Conservation (phyloP, 805 yeast species). For the Candida mattraensis region DNA sequence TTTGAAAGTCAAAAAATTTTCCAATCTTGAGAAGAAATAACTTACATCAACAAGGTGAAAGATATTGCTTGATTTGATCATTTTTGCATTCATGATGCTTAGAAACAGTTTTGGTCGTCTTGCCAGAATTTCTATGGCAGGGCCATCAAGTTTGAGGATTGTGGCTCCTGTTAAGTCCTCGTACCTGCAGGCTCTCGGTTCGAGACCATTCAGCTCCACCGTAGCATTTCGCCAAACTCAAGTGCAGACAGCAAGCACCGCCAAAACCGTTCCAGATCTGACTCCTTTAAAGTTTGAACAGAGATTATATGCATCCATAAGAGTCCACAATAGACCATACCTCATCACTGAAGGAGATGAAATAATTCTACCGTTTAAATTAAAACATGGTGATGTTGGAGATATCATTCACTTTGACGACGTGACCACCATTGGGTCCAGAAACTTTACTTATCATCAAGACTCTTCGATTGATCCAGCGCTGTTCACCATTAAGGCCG, state of each 20-base stretch:
- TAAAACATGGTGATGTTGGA: slow-evolving; percentile 80
- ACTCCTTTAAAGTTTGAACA: slow-evolving; percentile 65
- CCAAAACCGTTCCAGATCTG: slow-evolving; percentile 39
- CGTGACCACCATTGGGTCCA: slow-evolving; percentile 80
- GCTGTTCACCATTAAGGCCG: slow-evolving; percentile 64
- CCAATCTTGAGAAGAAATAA: background rate
- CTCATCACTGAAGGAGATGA: slow-evolving; percentile 90
- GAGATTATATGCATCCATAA: slow-evolving; percentile 77
- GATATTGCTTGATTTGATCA: background rate
- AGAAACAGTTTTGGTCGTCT: too few species aligned
- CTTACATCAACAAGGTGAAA: background rate
- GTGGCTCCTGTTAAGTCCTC: too few species aligned
- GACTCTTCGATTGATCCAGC: slow-evolving; percentile 49
- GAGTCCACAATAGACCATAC: slow-evolving; percentile 80
- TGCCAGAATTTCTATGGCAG: too few species aligned
- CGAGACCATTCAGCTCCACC: too few species aligned
- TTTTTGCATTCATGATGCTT: too few species aligned
- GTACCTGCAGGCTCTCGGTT: too few species aligned
- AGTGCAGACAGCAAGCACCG: slow-evolving; percentile 1
- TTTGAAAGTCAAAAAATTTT: slow-evolving; percentile 7
- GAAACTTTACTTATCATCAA: slow-evolving; percentile 70
- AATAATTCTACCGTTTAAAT: slow-evolving; percentile 72
- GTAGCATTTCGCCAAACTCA: slow-evolving; percentile 3
- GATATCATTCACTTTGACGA: slow-evolving; percentile 73
- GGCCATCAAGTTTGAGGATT: too few species aligned